phyloP scores from a whole-genome alignment of 768 basidiomycete genomes.

The Leccinum barrowsii region DNA sequence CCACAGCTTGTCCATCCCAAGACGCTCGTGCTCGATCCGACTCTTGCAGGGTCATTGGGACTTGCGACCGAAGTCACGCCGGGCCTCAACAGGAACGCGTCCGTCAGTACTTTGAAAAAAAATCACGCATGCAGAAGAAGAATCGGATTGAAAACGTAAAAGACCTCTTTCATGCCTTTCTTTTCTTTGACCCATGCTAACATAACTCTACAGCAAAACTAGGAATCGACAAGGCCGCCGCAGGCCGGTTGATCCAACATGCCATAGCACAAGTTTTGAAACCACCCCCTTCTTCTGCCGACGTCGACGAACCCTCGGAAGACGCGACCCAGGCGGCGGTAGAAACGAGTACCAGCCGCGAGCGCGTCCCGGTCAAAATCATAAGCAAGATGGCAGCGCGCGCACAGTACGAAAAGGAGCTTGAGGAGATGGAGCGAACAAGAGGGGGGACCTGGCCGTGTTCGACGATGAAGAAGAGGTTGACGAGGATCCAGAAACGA shows the following conservation, averaged over 20 bases:
- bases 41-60: slow-evolving; percentile 86
- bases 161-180: too few relatives aligned
- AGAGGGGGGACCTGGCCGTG: slow-evolving; percentile 34
- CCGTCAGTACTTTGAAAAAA: too few relatives aligned
- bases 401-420: too few relatives aligned
- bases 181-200: too few relatives aligned
- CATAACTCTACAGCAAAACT: slow-evolving; percentile 28
- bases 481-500: slow-evolving; percentile 4
- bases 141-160: too few relatives aligned
- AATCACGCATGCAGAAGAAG: too few relatives aligned
- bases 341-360: slow-evolving; percentile 12
- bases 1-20: slow-evolving; percentile 39
- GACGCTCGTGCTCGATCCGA: slow-evolving; percentile 87
- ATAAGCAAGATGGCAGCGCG: slow-evolving; percentile 39
- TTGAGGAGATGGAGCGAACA: too few relatives aligned
- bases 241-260: slow-evolving; percentile 78
- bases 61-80: slow-evolving; percentile 89
- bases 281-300: slow-evolving; percentile 16
- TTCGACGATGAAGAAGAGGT: slow-evolving; percentile 28
- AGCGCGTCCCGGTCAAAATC: slow-evolving; percentile 48
- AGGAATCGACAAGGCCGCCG: slow-evolving; percentile 20
- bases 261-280: slow-evolving; percentile 64
- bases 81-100: too few relatives aligned
- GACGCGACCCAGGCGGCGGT: neutral
- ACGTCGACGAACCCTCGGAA: slow-evolving; percentile 28